A percentile compares a stretch with the other conserved stretches of the same genome.
These are phyloP conservation scores for Trichoderma polysporum DNA, from an alignment of 2,329 filamentous ascomycete species.

Conservation along the genomic window DNA sequence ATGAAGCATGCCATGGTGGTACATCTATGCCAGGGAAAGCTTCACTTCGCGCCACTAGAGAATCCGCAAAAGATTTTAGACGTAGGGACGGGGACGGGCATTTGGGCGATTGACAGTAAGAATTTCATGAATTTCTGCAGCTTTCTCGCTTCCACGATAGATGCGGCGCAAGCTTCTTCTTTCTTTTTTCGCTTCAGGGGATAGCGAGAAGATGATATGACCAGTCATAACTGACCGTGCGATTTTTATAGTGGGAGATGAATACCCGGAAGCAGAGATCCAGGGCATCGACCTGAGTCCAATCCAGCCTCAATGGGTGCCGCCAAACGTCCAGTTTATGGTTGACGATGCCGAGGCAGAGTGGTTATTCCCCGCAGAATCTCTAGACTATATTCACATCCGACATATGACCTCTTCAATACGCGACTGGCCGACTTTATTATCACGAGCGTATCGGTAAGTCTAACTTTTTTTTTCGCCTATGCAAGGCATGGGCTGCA, in stretches of 20 bases:
- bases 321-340: slow-evolving; percentile 39
- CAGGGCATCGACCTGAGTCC: slow-evolving; percentile 42
- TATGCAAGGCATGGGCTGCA: not conserved
- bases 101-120: slow-evolving; percentile 48
- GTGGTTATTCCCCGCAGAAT: slow-evolving; percentile 44
- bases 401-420: slow-evolving; percentile 33
- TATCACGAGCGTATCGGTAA: slow-evolving; percentile 10
- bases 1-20: slow-evolving; percentile 44
- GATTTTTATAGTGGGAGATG: slow-evolving; percentile 34
- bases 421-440: slow-evolving; percentile 29
- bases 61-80: slow-evolving; percentile 41
- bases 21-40: slow-evolving; percentile 35
- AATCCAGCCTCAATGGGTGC: slow-evolving; percentile 35
- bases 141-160: not conserved
- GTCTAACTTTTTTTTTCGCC: not conserved
- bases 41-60: slow-evolving; percentile 45
- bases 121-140: not conserved
- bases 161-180: not conserved
- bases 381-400: slow-evolving; percentile 36
- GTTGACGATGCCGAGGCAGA: slow-evolving; percentile 37
- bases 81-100: slow-evolving; percentile 37
- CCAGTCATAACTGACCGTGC: slow-evolving; percentile 4
- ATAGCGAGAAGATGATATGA: not conserved
- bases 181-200: not conserved
- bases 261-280: slow-evolving; percentile 40